Base-by-base conservation (phyloP, 2,329 filamentous ascomycete species). In the Talaromyces sp. region DNA sequence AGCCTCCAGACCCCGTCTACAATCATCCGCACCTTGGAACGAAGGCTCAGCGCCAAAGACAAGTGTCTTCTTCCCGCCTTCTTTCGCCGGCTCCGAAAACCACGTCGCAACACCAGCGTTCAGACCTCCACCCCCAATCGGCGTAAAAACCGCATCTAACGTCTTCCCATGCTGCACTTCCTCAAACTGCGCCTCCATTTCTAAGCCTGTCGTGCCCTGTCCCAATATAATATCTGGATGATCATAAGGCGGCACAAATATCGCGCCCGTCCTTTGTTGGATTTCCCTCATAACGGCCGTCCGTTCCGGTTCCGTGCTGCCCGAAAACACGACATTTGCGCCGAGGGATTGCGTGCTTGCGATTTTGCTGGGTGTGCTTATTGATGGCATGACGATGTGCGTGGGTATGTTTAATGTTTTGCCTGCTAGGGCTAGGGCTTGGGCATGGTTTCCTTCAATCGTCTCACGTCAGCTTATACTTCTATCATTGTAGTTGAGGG, bases 361-460 rank as follows among this genome's bases (percentile, higher is more conserved):
- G 68, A 97, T 92, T 78, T 98, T 98, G 68, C 88, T 89, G n/a
- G 91, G 86, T 0, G 91, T 89, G 65, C 89, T 90, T 74, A 95
- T 95, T n/a, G 80, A 77, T 0, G 94, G 94, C 94, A 98, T 98
- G 66, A 98, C 89, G 73, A 98, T 93, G 80, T 94, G 87, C 0
- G 92, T 92, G 11, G 90, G 89, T 68, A 97, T 88, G 62, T 83
- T 80, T 74, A 90, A 87, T 43, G 89, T 89, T 19, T 83, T 84
- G 1, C 94, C 93, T 0, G 94, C 94, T 60, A 97, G 89, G 1
- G 94, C 88, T 65, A 98, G 88, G 1, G 95, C 94, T 82, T 97
- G 93, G 0, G 94, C 94, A 75, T 98, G 95, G 79, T 98, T 98
- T 67, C 94, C 93, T 94, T 68, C 5, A 2, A 56, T 13, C 8